Conservation (phyloP, 2,329 filamentous ascomycete species). For the Aspergillus brunneoviolaceus region DNA sequence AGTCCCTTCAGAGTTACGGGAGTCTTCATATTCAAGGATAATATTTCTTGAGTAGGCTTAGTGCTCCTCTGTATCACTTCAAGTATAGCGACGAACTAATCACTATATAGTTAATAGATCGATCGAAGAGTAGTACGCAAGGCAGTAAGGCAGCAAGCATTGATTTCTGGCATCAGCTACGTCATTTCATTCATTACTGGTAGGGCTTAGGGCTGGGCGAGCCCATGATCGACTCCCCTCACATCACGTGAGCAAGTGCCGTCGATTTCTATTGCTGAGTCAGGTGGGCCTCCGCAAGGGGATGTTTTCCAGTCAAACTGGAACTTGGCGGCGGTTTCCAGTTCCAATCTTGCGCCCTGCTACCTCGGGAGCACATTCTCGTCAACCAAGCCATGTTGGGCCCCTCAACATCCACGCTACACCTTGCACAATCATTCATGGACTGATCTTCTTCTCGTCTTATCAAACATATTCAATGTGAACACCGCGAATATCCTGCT, state of each 20-base stretch:
- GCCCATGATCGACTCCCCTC: background rate
- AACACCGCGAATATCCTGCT: background rate
- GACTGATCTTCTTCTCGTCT: background rate
- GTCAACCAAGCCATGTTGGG: background rate
- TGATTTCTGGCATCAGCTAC: too few species aligned
- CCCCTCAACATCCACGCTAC: background rate
- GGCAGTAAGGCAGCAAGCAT: too few species aligned
- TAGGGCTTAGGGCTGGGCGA: constrained; percentile 4
- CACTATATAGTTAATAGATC: too few species aligned
- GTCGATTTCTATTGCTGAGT: background rate
- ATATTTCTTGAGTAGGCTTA: too few species aligned
- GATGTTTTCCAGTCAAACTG: background rate
- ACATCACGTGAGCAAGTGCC: background rate
- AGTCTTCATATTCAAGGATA: too few species aligned
- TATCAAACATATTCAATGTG: background rate
- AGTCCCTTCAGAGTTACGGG: too few species aligned
- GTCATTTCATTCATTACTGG: too few species aligned
- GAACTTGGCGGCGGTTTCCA: background rate
- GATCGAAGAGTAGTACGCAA: too few species aligned
- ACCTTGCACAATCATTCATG: background rate
- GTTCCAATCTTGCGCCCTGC: background rate
- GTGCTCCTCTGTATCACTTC: too few species aligned
- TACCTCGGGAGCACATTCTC: background rate
- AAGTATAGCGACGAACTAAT: too few species aligned
- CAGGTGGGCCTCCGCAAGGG: background rate